Conservation (phyloP, 2,329 filamentous ascomycete genomes). For the Sphaerulina populicola region DNA sequence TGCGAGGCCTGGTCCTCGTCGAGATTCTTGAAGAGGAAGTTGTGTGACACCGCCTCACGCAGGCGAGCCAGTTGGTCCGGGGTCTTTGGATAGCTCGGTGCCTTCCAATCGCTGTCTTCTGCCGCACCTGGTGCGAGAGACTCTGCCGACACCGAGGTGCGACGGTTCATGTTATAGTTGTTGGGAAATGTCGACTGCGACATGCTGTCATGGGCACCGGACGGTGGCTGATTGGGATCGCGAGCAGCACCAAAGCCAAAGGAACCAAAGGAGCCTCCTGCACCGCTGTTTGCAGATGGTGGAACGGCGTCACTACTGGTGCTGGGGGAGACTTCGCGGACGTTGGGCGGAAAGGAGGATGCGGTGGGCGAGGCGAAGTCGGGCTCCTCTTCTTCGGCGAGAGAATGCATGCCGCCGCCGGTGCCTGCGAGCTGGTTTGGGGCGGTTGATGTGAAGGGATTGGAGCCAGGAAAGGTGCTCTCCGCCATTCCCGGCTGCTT, state of each 20-base stretch:
- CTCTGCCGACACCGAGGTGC: slow-evolving; percentile 94
- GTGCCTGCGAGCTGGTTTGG: slow-evolving; percentile 34
- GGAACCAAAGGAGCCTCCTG: slow-evolving; percentile 30
- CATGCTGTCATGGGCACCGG: slow-evolving; percentile 39
- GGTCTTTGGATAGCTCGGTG: slow-evolving; percentile 76
- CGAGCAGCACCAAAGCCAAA: slow-evolving; percentile 25
- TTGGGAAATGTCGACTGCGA: slow-evolving; percentile 66
- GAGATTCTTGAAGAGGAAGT: slow-evolving; percentile 89
- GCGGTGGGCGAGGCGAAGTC: slow-evolving; percentile 66
- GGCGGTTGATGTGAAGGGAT: slow-evolving; percentile 58
- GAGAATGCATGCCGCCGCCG: slow-evolving; percentile 49
- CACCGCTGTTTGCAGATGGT: slow-evolving; percentile 10
- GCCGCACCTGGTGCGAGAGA: slow-evolving; percentile 83
- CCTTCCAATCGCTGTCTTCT: slow-evolving; percentile 79
- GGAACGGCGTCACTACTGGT: slow-evolving; percentile 23
- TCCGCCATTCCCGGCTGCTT: slow-evolving; percentile 55
- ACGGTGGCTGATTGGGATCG: slow-evolving; percentile 29
- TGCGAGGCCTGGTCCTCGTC: slow-evolving; percentile 87
- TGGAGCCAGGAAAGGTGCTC: slow-evolving; percentile 67
- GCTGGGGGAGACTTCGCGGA: slow-evolving; percentile 44
- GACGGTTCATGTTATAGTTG: slow-evolving; percentile 87
- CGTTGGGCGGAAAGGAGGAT: slow-evolving; percentile 38
- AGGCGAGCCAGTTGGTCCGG: slow-evolving; percentile 71
- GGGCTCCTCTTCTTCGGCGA: slow-evolving; percentile 74
- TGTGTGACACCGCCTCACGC: slow-evolving; percentile 70